phyloP scores from a whole-genome alignment of 805 yeast species.

The Candida ascalaphidarum region DNA sequence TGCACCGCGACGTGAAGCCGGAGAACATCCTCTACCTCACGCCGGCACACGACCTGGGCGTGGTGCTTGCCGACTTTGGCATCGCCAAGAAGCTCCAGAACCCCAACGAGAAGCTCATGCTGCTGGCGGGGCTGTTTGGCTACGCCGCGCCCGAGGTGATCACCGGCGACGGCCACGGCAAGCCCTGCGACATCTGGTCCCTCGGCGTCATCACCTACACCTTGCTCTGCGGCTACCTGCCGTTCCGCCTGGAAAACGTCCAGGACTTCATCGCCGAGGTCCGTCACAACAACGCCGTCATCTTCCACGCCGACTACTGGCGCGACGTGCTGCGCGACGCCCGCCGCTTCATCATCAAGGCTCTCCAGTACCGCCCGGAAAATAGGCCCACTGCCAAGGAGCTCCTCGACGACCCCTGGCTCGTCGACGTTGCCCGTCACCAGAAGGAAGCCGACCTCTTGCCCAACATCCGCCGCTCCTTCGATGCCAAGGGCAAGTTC shows the following conservation, averaged over 20 bases:
- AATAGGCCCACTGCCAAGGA: conserved; percentile 62
- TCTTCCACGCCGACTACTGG: conserved; percentile 87
- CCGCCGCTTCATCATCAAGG: conserved; percentile 62
- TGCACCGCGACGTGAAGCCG: conserved; percentile 92
- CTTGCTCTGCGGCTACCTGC: conserved; percentile 83
- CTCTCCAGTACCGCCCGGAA: conserved; percentile 60
- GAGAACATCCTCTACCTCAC: conserved; percentile 77
- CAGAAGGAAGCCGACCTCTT: conserved; percentile 59
- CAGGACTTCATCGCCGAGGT: conserved; percentile 78
- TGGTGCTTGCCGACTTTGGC: conserved; percentile 93
- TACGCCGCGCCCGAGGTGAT: conserved; percentile 96
- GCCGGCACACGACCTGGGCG: conserved; percentile 45
- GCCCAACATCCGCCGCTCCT: conserved; percentile 72
- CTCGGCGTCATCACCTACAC: conserved; percentile 91
- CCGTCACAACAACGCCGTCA: conserved; percentile 60
- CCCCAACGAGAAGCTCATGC: conserved; percentile 51
- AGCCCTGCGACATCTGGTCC: conserved; percentile 95
- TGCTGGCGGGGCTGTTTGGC: conserved; percentile 89
- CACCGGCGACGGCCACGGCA: conserved; percentile 78
- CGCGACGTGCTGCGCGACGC: conserved; percentile 71
- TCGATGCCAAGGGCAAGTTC: conserved; percentile 78
- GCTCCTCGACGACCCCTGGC: conserved; percentile 69
- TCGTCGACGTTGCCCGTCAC: conserved; percentile 37
- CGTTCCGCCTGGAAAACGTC: conserved; percentile 79
- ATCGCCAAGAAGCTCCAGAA: conserved; percentile 71